phyloP scores from a whole-genome alignment of 768 basidiomycete genomes.

The Mycena pura region DNA sequence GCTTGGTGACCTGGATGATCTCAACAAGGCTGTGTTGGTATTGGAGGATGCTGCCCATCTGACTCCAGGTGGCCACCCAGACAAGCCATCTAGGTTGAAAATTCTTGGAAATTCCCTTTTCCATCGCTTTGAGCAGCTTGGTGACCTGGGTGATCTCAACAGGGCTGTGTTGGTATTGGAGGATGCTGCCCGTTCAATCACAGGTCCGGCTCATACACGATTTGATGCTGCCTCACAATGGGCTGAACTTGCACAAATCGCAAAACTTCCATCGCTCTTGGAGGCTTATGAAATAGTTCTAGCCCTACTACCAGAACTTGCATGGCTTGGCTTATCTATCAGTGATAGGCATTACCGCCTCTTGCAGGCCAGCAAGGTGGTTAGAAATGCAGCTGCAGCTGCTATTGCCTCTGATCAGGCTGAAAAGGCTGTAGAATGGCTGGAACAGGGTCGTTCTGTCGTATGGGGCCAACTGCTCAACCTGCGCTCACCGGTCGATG shows the following conservation, averaged over 20 bases:
- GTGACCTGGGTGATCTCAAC: no score
- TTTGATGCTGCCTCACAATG: background rate
- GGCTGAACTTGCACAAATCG: background rate
- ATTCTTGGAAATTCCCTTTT: no score
- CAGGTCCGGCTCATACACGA: background rate
- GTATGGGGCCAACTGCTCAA: constrained; percentile 1
- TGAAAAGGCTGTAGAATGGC: constrained; percentile 19
- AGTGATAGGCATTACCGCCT: constrained; percentile 17
- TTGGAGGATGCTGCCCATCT: no score
- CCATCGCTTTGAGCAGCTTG: no score
- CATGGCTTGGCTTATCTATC: constrained; percentile 24
- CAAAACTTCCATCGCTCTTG: background rate
- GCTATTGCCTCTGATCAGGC: background rate
- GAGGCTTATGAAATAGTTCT: constrained; percentile 19
- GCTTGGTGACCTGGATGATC: no score
- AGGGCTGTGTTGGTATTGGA: constrained; percentile 13
- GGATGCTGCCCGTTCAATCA: constrained; percentile 14
- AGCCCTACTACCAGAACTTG: constrained; percentile 26
- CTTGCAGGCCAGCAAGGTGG: background rate
- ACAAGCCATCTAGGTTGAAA: no score
- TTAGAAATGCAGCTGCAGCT: constrained; percentile 8
- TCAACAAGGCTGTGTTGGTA: no score
- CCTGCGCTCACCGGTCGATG: constrained; percentile 11
- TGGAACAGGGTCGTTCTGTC: constrained; percentile 5
- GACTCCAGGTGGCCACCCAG: no score